phyloP scores from a whole-genome alignment of 495 filamentous ascomycete genomes.

The Darksidea phi region DNA sequence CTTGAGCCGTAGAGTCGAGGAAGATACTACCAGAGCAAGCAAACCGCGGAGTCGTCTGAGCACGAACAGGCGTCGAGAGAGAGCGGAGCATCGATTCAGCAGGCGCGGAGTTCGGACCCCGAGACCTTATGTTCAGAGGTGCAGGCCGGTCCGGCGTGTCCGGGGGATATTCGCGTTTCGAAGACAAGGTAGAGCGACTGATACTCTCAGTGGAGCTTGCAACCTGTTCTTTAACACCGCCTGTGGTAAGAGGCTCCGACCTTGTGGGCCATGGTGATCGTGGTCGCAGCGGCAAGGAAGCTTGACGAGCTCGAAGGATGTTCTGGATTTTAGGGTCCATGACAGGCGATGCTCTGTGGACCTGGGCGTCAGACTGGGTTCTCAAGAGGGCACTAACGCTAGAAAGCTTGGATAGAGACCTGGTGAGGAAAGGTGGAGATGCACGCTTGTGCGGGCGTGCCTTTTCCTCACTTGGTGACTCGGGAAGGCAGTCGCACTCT shows the following conservation, averaged over 20 bases:
- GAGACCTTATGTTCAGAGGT: conserved; percentile 21
- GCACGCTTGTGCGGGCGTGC: too few relatives aligned
- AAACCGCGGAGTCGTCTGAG: neutral
- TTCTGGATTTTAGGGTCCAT: neutral
- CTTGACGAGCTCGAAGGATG: neutral
- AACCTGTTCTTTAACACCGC: neutral
- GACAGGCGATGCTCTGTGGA: neutral
- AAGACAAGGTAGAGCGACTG: neutral
- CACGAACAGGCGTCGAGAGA: conserved; percentile 1
- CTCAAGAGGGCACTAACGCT: too few relatives aligned
- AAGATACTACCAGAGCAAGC: neutral
- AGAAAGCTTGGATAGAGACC: too few relatives aligned
- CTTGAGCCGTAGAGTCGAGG: neutral
- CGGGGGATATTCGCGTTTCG: conserved; percentile 7
- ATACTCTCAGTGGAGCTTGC: neutral
- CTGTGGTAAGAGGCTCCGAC: neutral
- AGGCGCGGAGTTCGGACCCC: neutral
- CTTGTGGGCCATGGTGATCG: neutral
- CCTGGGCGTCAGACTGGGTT: too few relatives aligned
- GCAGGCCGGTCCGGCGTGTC: conserved; percentile 28
- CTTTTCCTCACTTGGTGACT: too few relatives aligned
- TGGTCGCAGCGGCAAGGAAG: neutral
- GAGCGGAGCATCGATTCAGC: neutral
- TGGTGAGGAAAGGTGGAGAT: too few relatives aligned
- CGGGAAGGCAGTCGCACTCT: too few relatives aligned